Conservation (phyloP, 495 filamentous ascomycete species). For the Xylaria palmicola region DNA sequence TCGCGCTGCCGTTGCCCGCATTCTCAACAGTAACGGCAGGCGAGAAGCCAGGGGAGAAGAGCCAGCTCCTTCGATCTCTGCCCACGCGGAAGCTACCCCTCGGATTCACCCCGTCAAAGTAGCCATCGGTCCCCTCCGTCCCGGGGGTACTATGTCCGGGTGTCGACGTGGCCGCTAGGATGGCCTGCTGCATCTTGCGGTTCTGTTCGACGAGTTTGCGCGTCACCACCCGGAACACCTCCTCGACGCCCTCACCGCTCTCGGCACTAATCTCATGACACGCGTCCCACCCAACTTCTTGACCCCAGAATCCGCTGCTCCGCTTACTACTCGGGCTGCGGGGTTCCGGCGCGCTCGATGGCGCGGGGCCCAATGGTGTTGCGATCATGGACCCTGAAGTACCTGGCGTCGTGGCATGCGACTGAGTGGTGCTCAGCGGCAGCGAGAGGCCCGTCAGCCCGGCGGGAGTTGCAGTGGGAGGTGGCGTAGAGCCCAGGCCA, state of each 20-base stretch:
- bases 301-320: conserved; percentile 82
- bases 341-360: conserved; percentile 41
- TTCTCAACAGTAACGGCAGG: conserved; percentile 45
- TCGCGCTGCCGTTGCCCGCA: conserved; percentile 30
- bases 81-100: conserved; percentile 62
- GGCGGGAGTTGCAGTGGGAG: conserved; percentile 54
- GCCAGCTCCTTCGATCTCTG: conserved; percentile 62
- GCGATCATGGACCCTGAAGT: conserved; percentile 23
- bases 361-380: conserved; percentile 18
- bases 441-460: conserved; percentile 24
- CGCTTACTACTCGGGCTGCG: conserved; percentile 73
- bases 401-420: conserved; percentile 23
- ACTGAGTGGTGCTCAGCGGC: conserved; percentile 17
- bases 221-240: conserved; percentile 94
- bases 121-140: conserved; percentile 32
- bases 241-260: conserved; percentile 93
- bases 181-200: conserved; percentile 62
- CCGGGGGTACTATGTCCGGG: conserved; percentile 31
- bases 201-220: conserved; percentile 93
- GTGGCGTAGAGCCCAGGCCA: conserved; percentile 60
- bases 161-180: conserved; percentile 42
- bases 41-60: conserved; percentile 54
- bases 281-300: conserved; percentile 91
- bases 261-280: conserved; percentile 96
- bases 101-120: conserved; percentile 46